Evolutionary conservation across 768 basidiomycete genomes (phyloP), one percentile per base, ranked within the genome.

Genomic region (Mycena pura): DNA sequence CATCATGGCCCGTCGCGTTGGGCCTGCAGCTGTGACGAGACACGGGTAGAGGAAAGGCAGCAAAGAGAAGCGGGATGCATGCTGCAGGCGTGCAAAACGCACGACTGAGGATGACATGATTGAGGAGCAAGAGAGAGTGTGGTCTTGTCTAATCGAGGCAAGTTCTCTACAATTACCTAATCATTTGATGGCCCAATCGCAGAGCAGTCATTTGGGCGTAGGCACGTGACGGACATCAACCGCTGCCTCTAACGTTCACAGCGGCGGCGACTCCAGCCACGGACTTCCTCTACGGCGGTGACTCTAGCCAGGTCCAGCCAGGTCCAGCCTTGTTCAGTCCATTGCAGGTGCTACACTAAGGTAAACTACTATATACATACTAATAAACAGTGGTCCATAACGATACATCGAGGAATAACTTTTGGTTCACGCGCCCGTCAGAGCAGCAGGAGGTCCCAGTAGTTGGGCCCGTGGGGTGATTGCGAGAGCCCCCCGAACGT

Each of bases 1-100:
- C 85, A 89, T 88, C 84, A 88, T 85, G 1, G 87, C 86, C 68
- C 84, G 80, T 55, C 87, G 82, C 57, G 72, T 70, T 65, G 78
- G 75, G 38, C 72, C 76, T 57, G 74, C 73, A 28, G 73, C 64
- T 9, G 72, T 71, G 21, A 73, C 61, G 65, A 68, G 76, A 53
- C 72, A 71, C 9, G 73, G 73, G 59, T 73, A 76, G 6, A 74
- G 65, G 55, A 74, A 76, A 8, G 73, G 71, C 21, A 75, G 63
- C 2, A 72, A 66, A 31, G 73, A 72, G 62, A 67, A 73, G 50
- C 69, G 77, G 57, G 68, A 65, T 45, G 73, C 74, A 68, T 69
- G 73, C 63, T 69, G 70, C 39, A 76, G 65, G 21, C 74, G 68
- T 32, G 73, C 61, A 14, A 74, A 65, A 50, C 72, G 71, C 67